Base-by-base conservation (phyloP, 768 basidiomycete genomes). In the Neoboletus magnificus region DNA sequence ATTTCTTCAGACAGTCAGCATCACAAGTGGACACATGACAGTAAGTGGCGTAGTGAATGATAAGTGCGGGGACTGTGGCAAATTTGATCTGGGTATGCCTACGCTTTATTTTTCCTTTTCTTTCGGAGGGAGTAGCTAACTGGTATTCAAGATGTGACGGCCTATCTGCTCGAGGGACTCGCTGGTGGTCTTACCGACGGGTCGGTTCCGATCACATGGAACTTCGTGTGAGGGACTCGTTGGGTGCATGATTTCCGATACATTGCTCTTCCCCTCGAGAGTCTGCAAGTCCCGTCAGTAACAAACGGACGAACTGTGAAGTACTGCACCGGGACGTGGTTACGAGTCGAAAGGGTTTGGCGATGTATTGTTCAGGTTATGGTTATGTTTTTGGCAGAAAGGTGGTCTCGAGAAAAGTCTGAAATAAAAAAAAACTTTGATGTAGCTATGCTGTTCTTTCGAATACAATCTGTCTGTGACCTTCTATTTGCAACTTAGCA, bases 141-240 rank as follows among this genome's bases (percentile, higher is more conserved):
- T n/a, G n/a, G 11, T 13, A 36, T 40, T 29, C 8, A 64, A 89
- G 87, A 86, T 67, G 76, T 88, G 81, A 85, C 85, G 16, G 79
- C 80, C 9, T 72, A 75, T 11, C 66, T 85, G n/a, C 88, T 89
- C 71, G 13, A 79, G 66, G 59, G 80, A 51, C 62, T 89, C 5
- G 5, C 3, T 41, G 80, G 72, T 25, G 42, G 66, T 15, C 78
- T 83, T 37, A 65, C 64, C 54, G 65, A 67, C 16, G 86, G 86
- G 37, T n/a, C n/a, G n/a, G n/a, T n/a, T n/a, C n/a, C n/a, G n/a
- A n/a, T n/a, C n/a, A n/a, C n/a, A 74, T 75, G 41, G 32, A 55
- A 59, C 12, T 73, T 87, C 55, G 69, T 68, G 10, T 88, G 87
- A 87, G 65, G 82, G 74, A 56, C 58, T 9, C 78, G 29, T 25